Evolutionary conservation across 768 basidiomycete species (phyloP).

Genomic region (Trametes meyenii): DNA sequence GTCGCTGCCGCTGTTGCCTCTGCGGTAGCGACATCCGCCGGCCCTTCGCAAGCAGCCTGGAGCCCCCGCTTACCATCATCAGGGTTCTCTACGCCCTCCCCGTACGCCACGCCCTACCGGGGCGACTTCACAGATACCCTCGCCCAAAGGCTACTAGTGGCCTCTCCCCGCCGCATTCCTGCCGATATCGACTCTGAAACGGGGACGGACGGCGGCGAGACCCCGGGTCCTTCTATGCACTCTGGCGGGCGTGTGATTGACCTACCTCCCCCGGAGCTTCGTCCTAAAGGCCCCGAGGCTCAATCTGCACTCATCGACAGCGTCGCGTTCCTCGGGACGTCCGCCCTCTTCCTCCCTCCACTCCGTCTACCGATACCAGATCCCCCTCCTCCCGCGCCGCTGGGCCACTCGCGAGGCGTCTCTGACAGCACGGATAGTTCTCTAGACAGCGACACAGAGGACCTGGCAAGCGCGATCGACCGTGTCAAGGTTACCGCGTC

Average conservation of each 20-base stretch:
- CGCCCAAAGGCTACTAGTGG: slow-evolving; percentile 51
- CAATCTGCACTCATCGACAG: slow-evolving; percentile 2
- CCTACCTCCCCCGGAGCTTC: slow-evolving; percentile 30
- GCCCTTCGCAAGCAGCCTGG: slow-evolving; percentile 31
- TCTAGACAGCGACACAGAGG: slow-evolving; percentile 24
- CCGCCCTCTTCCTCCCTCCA: slow-evolving; percentile 32
- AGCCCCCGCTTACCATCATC: slow-evolving; percentile 48
- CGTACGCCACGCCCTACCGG: slow-evolving; percentile 43
- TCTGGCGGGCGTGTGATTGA: slow-evolving; percentile 10
- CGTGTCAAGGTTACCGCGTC: slow-evolving; percentile 41
- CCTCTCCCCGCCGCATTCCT: slow-evolving; percentile 40
- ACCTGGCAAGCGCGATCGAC: slow-evolving; percentile 15
- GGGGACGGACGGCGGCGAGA: slow-evolving; percentile 26
- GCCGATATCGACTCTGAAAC: slow-evolving; percentile 20
- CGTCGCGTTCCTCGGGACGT: slow-evolving; percentile 34
- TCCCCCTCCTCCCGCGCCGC: neutral
- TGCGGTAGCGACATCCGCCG: slow-evolving; percentile 12
- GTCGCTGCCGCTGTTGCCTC: slow-evolving; percentile 26
- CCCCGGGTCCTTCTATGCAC: slow-evolving; percentile 20
- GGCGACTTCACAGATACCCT: slow-evolving; percentile 51
- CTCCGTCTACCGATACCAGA: slow-evolving; percentile 25
- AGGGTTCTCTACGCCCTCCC: slow-evolving; percentile 55
- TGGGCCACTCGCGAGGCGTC: slow-evolving; percentile 20
- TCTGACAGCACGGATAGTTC: slow-evolving; percentile 30
- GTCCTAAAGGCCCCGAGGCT: neutral